Evolutionary conservation across 2,329 filamentous ascomycete genomes (phyloP).

Genomic region (Penicillium concentricum): DNA sequence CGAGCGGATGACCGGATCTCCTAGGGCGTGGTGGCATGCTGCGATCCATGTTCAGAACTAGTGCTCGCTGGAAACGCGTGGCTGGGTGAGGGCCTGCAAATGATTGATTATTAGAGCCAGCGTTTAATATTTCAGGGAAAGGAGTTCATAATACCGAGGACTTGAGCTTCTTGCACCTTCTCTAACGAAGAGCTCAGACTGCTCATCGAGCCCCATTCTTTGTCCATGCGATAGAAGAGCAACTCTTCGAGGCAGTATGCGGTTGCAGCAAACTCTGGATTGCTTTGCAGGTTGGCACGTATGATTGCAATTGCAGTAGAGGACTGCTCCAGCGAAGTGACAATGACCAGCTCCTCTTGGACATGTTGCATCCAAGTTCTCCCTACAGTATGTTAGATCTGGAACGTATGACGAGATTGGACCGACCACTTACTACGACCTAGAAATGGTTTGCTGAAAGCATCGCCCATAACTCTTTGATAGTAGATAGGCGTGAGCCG

Average conservation of each 20-base stretch:
- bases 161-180: slow-evolving; percentile 10
- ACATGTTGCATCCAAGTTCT: slow-evolving; percentile 4
- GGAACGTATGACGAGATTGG: not conserved
- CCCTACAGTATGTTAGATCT: not conserved
- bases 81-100: not conserved
- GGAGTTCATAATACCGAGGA: slow-evolving; percentile 2
- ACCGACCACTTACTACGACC: slow-evolving; percentile 2
- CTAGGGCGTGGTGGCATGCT: not conserved
- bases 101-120: not conserved
- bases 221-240: slow-evolving; percentile 3
- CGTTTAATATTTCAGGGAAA: not conserved
- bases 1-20: not conserved
- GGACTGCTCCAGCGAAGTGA: slow-evolving; percentile 9
- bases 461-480: not conserved
- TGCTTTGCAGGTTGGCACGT: not conserved
- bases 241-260: slow-evolving; percentile 3
- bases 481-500: slow-evolving; percentile 4
- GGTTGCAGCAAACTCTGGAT: not conserved
- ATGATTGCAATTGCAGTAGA: not conserved
- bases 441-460: not conserved
- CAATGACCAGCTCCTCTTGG: slow-evolving; percentile 4
- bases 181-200: slow-evolving; percentile 5
- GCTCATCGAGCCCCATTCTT: slow-evolving; percentile 1
- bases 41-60: not conserved
- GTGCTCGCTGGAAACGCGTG: slow-evolving; percentile 1